Base-by-base conservation (phyloP, 164 flowering plant genomes). In the Tetracentron sinense region DNA sequence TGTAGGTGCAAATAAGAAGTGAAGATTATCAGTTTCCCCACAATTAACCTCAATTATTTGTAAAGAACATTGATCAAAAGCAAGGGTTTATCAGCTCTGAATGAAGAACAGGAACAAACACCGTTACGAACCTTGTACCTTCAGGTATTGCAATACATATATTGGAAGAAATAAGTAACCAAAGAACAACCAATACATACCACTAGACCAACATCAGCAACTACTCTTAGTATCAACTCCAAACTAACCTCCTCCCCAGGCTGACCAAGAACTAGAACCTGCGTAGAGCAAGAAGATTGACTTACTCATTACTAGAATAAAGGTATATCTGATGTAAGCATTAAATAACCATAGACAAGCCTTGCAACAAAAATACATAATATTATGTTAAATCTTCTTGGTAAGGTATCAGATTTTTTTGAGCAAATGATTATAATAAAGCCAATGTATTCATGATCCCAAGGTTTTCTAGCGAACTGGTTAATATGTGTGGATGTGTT, bases 121-220 rank as follows among this genome's bases (percentile, higher is more conserved):
- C 17, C 15, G 14, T 1, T 8, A 38, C 14, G 44, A 16, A 38
- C 14, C 5, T 38, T 1, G 15, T 38, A 8, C 44, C 15, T 6
- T 19, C 38, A 33, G n/a, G 60, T 22, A 27, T 20, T 51, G 25
- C 65, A 50, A 16, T 42, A 50, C 60, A 33, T 15, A 62, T 10
- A 33, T 42, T 35, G 47, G 27, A 38, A 1, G 30, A n/a, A n/a
- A n/a, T n/a, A 61, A 19, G 3, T 29, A 61, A 48, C 44, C 17
- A 53, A 50, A 46, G 56, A 7, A 53, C 16, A 56, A 49, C 14
- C 22, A 56, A 64, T 17, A 68, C 97, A 79, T 76, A 91, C 96
- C 77, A 94, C 89, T 52, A 94, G 76, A 56, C 97, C 99, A 74
- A 94, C 99, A 84, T 94, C 97, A 66, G 99, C 99, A 78, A 89